Base-by-base conservation (phyloP, 495 filamentous ascomycete species). In the Lasiosphaeria ovina region DNA sequence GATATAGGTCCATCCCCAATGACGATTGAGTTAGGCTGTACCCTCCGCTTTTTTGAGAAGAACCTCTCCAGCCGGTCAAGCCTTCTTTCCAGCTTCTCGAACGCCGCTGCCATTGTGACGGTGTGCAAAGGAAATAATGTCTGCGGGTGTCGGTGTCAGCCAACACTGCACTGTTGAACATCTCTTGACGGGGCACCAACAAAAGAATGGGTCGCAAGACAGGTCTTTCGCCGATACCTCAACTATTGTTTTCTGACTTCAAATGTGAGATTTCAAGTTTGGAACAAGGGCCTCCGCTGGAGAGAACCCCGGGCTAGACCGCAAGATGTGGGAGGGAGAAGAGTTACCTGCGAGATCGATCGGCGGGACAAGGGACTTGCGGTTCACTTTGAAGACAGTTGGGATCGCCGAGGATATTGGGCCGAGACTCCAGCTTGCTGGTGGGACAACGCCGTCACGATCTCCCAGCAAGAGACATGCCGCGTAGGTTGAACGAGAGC, bases 11-110 rank as follows among this genome's bases (percentile, higher is more conserved):
- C 40, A 32, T 58, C 51, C n/a, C 61, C 56, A 17, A 45, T 11
- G 12, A 42, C 52, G 10, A 45, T 4, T 35, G 35, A 44, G 32
- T 53, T 17, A 10, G 62, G 47, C n/a, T 50, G 12, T 9, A 47
- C 48, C 47, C 50, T 54, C 56, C 64, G 69, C 57, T 64, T 71
- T 44, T 60, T 71, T 49, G 61, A 64, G 49, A 74, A 73, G 50
- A 74, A 62, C 31, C 51, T 63, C 57, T 72, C 74, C 64, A 73
- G 64, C 54, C 55, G 66, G 51, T 68, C 66, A 16, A 66, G 54
- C 47, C 52, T 59, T 48, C 45, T 58, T 8, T 72, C 69, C n/a
- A 70, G 45, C 61, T 55, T 68, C 14, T 72, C 68, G 31, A 69
- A 48, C 11, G 62, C 60, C 24, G 52, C 58, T 16, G 68, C 60